phyloP scores from a whole-genome alignment of 2,329 filamentous ascomycete genomes.

The Stagonosporopsis vannaccii region DNA sequence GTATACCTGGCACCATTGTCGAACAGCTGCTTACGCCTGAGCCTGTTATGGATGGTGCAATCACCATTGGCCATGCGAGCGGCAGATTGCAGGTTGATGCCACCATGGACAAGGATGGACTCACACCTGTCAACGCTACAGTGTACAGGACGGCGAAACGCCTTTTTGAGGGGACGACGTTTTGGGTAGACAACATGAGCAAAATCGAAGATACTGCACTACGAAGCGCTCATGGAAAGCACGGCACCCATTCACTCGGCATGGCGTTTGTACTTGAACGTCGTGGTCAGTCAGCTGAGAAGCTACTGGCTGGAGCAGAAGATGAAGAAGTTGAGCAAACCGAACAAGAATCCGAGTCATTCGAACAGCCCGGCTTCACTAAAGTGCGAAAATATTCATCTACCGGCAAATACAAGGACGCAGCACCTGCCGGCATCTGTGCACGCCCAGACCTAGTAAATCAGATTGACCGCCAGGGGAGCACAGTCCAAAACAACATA shows the following conservation, averaged over 20 bases:
- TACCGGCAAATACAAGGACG: background rate
- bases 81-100: slow-evolving; percentile 49
- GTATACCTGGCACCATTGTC: slow-evolving; percentile 47
- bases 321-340: background rate
- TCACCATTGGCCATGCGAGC: slow-evolving; percentile 52
- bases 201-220: background rate
- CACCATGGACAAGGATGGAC: slow-evolving; percentile 36
- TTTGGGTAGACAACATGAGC: slow-evolving; percentile 26
- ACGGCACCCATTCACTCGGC: slow-evolving; percentile 31
- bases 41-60: slow-evolving; percentile 34
- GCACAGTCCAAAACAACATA: too few relatives aligned
- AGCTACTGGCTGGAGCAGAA: slow-evolving; percentile 15
- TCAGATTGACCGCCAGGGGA: background rate
- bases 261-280: slow-evolving; percentile 30
- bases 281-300: slow-evolving; percentile 14
- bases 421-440: background rate
- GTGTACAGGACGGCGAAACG: slow-evolving; percentile 49
- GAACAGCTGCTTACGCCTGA: slow-evolving; percentile 38
- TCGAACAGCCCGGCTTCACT: background rate
- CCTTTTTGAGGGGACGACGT: slow-evolving; percentile 47
- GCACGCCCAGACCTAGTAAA: background rate
- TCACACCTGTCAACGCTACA: slow-evolving; percentile 35
- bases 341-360: background rate
- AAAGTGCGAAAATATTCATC: slow-evolving; percentile 2
- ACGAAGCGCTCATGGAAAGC: slow-evolving; percentile 9